Conservation (phyloP, 2,329 filamentous ascomycete genomes). For the Arthroderma uncinatum region DNA sequence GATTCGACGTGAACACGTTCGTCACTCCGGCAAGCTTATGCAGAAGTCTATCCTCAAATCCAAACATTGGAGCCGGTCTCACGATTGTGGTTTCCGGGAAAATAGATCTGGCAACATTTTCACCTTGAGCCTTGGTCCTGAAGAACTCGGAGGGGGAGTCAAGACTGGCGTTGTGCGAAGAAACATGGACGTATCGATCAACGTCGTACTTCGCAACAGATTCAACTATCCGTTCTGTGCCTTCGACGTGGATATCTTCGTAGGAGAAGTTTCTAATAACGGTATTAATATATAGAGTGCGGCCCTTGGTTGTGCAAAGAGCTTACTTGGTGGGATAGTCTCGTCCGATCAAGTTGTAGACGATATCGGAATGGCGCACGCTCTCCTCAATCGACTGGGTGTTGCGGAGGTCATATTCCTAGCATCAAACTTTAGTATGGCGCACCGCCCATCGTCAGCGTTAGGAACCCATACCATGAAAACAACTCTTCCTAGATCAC, state of each 20-base stretch:
- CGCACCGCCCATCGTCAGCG: not conserved
- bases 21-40: slow-evolving; percentile 69
- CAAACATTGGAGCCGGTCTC: slow-evolving; percentile 83
- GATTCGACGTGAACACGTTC: slow-evolving; percentile 81
- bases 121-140: slow-evolving; percentile 75
- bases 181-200: slow-evolving; percentile 93
- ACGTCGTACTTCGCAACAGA: slow-evolving; percentile 96
- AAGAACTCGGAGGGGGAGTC: slow-evolving; percentile 82
- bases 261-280: slow-evolving; percentile 71
- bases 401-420: slow-evolving; percentile 94
- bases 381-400: slow-evolving; percentile 93
- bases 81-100: slow-evolving; percentile 97
- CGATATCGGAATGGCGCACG: slow-evolving; percentile 91
- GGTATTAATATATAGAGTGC: not conserved
- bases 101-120: slow-evolving; percentile 72
- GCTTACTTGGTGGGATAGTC: slow-evolving; percentile 89
- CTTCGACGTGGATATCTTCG: slow-evolving; percentile 86
- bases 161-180: slow-evolving; percentile 77
- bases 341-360: slow-evolving; percentile 90
- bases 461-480: slow-evolving; percentile 56
- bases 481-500: slow-evolving; percentile 78
- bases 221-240: slow-evolving; percentile 81
- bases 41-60: slow-evolving; percentile 86
- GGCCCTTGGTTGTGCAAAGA: not conserved
- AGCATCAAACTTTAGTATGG: slow-evolving; percentile 5